Percentiles rank a stretch among this genome's conserved stretches.
These are phyloP conservation scores for Dunaliella primolecta DNA, from an alignment of 139 green algal species.

Conservation along the genomic window DNA sequence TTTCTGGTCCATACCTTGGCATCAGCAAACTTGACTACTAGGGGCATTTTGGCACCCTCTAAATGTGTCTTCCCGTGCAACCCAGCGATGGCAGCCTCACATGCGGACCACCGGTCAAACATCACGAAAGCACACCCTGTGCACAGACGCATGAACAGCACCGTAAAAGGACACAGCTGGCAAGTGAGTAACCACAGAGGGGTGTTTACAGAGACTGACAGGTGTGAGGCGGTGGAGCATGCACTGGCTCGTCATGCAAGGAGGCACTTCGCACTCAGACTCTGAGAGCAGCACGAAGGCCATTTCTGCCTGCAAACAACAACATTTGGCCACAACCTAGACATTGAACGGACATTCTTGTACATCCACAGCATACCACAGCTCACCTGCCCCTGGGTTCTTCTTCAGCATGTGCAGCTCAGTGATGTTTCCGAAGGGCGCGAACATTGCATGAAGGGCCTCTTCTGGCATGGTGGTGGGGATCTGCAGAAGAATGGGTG, in stretches of 20 bases:
- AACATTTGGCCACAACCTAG: too few relatives aligned
- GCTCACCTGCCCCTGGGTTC: slow-evolving; percentile 43
- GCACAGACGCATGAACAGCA: not conserved
- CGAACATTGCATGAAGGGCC: slow-evolving; percentile 65
- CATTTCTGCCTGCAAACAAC: too few relatives aligned
- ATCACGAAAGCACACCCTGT: slow-evolving; percentile 83
- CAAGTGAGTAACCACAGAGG: too few relatives aligned
- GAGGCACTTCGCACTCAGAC: too few relatives aligned
- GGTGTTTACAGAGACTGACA: too few relatives aligned
- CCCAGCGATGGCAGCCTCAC: slow-evolving; percentile 70
- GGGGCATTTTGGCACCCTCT: slow-evolving; percentile 61
- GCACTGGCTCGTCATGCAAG: too few relatives aligned
- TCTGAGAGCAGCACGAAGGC: too few relatives aligned
- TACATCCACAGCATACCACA: not conserved
- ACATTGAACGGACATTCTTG: too few relatives aligned
- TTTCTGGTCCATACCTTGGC: slow-evolving; percentile 58
- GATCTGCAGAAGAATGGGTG: slow-evolving; percentile 48
- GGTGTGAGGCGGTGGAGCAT: too few relatives aligned
- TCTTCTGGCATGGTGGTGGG: slow-evolving; percentile 56
- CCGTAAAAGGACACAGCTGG: not conserved
- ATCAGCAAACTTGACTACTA: slow-evolving; percentile 88
- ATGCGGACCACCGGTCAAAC: slow-evolving; percentile 66
- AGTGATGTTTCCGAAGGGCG: slow-evolving; percentile 70
- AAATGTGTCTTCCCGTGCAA: slow-evolving; percentile 67
- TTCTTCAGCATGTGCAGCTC: slow-evolving; percentile 71